These are phyloP conservation scores for Fabrea salina DNA, from an alignment of 169 alveolate genomes.

Conservation along the genomic window DNA sequence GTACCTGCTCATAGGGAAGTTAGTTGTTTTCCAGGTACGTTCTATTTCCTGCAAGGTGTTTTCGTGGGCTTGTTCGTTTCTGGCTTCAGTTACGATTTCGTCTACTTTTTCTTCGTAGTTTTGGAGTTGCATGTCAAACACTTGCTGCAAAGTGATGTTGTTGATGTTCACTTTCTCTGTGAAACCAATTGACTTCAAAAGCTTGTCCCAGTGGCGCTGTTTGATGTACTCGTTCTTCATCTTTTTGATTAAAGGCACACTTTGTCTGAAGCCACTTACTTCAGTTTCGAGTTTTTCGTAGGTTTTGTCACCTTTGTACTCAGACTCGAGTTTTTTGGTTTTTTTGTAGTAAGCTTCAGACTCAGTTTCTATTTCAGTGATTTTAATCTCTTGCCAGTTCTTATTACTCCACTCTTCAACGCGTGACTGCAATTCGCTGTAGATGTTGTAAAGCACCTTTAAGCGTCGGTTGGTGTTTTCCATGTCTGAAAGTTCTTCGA, in stretches of 20 bases:
- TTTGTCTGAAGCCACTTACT: constrained; percentile 76
- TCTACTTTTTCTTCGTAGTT: constrained; percentile 87
- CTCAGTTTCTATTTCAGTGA: constrained; percentile 73
- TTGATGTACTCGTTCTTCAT: constrained; percentile 88
- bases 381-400: constrained; percentile 88
- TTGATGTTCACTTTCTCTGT: constrained; percentile 79
- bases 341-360: constrained; percentile 88
- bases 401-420: constrained; percentile 81
- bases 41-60: constrained; percentile 86
- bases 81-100: constrained; percentile 88
- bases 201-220: constrained; percentile 91
- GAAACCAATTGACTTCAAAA: constrained; percentile 80
- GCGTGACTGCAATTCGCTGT: constrained; percentile 69
- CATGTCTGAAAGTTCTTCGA: constrained; percentile 81
- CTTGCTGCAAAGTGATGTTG: constrained; percentile 82
- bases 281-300: constrained; percentile 79
- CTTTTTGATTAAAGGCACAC: constrained; percentile 85
- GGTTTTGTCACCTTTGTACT: constrained; percentile 70
- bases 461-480: constrained; percentile 77
- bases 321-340: constrained; percentile 71
- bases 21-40: constrained; percentile 82
- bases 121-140: constrained; percentile 84
- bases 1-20: constrained; percentile 77
- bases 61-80: constrained; percentile 85
- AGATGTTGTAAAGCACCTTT: constrained; percentile 74